These are phyloP conservation scores for Ogataea neopini DNA, from an alignment of 805 yeast genomes.

Conservation along the genomic window DNA sequence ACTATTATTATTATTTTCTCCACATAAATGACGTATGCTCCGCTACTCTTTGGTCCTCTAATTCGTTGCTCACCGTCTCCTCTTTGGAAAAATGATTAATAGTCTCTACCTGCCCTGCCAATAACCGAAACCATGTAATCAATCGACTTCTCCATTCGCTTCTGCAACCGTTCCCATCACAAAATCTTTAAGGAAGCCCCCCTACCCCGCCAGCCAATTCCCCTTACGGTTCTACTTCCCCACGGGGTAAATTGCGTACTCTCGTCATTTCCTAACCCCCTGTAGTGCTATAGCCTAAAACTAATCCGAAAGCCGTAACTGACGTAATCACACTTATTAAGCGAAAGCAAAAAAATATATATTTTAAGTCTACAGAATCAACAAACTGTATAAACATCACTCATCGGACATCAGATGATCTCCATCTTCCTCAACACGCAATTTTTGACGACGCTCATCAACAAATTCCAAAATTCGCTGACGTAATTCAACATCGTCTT, in stretches of 20 bases:
- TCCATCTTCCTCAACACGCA: constrained; percentile 21
- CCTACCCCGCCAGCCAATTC: background rate
- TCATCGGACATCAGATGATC: background rate
- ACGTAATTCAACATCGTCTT: constrained; percentile 72
- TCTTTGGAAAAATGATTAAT: background rate
- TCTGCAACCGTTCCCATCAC: background rate
- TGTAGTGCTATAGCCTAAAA: background rate
- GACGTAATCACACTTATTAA: background rate
- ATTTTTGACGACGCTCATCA: constrained; percentile 38
- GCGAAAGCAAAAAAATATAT: background rate
- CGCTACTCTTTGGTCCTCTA: background rate
- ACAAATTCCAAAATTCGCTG: constrained; percentile 61
- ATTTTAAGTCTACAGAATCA: background rate
- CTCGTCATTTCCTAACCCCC: no score
- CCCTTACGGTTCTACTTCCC: background rate
- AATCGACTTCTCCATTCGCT: background rate
- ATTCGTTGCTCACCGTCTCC: background rate
- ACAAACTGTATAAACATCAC: background rate
- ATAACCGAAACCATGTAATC: background rate
- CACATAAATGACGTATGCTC: background rate
- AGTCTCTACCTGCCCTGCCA: background rate
- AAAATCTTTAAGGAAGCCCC: no score
- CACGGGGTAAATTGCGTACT: background rate
- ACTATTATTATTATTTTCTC: background rate
- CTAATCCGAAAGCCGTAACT: background rate